Evolutionary conservation across 257 asterid species (phyloP), one percentile per base, ranked within the genome.

Genomic region (Oldenlandia corymbosa): DNA sequence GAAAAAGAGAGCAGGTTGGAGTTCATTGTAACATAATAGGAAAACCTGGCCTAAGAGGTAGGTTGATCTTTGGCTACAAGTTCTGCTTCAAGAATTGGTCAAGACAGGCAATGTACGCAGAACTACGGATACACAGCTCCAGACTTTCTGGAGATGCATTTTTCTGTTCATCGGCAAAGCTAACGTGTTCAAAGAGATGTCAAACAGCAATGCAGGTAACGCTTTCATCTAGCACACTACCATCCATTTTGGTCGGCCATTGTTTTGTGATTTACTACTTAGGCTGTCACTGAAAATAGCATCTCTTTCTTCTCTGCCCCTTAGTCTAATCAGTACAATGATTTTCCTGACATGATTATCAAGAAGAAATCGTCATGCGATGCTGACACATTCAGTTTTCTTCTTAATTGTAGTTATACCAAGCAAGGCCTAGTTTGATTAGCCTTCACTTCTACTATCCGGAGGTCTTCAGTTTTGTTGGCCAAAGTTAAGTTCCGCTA

Each of bases 1-100:
- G 55, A 81, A 71, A 71, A 90, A 87, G 79, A 71, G 78, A n/a
- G 74, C 34, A 57, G 95, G 95, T 37, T 85, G 88, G 95, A 90
- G 97, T 84, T 64, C 86, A 18, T 74, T 84, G 42, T 90, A 74
- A 64, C 77, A 63, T 46, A 47, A 7, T 1, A 31, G 18, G 31
- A 30, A 13, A 45, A 61, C 24, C 28, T 17, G n/a, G 55, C 18
- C 28, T 30, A 5, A 51, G 57, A 46, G 45, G 57, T 24, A n/a
- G n/a, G n/a, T n/a, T 46, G 57, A 46, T 45, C 21, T n/a, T 30
- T 30, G 26, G 27, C 27, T 27, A 42, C 10, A 18, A 39, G 11
- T 23, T 42, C 47, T 27, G 1, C 51, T 24, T 47, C n/a, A 5
- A 13, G 13, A 5, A 36, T 37, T 36, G n/a, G 30, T 21, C 32